Conservation (phyloP, 495 filamentous ascomycete genomes). For the Lophiostoma macrostomum region DNA sequence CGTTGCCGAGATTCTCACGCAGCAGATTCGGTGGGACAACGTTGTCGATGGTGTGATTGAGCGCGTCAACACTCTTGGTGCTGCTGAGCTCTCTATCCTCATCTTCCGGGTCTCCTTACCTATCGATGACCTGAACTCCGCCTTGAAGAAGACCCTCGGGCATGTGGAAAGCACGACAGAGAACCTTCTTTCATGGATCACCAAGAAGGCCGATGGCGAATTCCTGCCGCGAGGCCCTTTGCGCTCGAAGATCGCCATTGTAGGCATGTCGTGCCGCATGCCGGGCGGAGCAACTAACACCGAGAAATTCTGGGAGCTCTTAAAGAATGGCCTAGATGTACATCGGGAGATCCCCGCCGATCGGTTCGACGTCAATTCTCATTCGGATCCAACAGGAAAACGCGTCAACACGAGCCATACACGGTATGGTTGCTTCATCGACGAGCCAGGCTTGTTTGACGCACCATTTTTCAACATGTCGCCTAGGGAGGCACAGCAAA, state of each 20-base stretch:
- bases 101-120: conserved; percentile 3
- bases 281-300: conserved; percentile 39
- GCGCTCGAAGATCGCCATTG: conserved; percentile 43
- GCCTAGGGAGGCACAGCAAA: conserved; percentile 44
- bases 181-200: not conserved
- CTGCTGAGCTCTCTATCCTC: not conserved
- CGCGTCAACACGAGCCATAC: conserved; percentile 38
- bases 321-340: conserved; percentile 45
- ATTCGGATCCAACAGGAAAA: conserved; percentile 47
- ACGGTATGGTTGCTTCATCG: conserved; percentile 42
- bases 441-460: conserved; percentile 44
- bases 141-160: no score
- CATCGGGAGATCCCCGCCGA: conserved; percentile 42
- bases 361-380: conserved; percentile 46
- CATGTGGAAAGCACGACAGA: not conserved
- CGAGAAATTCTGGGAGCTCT: conserved; percentile 45
- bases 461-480: conserved; percentile 47
- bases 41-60: not conserved
- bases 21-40: conserved; percentile 11
- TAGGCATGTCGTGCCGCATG: conserved; percentile 46
- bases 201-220: not conserved
- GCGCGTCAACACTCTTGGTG: not conserved
- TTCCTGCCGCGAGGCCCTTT: conserved; percentile 36
- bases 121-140: conserved; percentile 1
- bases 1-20: conserved; percentile 16